Evolutionary conservation across 306 rosid genomes (phyloP).

Genomic region (Corylus avellana): DNA sequence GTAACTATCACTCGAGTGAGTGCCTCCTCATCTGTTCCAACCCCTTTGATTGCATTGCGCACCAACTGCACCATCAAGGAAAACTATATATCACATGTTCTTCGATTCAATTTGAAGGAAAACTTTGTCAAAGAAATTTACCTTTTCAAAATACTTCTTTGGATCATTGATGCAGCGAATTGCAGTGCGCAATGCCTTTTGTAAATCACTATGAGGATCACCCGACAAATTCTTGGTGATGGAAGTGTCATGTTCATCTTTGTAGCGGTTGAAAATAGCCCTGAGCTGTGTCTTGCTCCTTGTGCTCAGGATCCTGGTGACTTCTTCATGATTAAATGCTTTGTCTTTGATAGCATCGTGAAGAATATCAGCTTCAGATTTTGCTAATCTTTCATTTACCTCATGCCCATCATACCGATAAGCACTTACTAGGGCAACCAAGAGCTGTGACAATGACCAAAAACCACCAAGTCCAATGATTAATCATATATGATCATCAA

Average conservation of each 20-base stretch:
- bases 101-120: too few relatives aligned
- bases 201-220: constrained; percentile 42
- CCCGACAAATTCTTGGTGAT: constrained; percentile 63
- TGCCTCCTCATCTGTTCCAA: constrained; percentile 74
- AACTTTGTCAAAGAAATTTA: not conserved
- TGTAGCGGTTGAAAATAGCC: constrained; percentile 70
- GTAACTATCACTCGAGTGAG: constrained; percentile 76
- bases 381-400: constrained; percentile 44
- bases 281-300: constrained; percentile 76
- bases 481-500: too few relatives aligned
- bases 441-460: constrained; percentile 48
- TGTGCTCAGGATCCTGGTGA: constrained; percentile 63
- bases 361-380: constrained; percentile 66
- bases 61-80: constrained; percentile 34
- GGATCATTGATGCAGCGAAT: constrained; percentile 62
- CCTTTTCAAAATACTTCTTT: constrained; percentile 77
- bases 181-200: constrained; percentile 51
- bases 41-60: constrained; percentile 54
- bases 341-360: constrained; percentile 71
- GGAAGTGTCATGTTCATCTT: constrained; percentile 63
- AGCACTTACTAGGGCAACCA: constrained; percentile 51
- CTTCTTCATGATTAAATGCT: constrained; percentile 55
- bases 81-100: too few relatives aligned
- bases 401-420: constrained; percentile 51
- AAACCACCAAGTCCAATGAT: not conserved